Base-by-base conservation (phyloP, 169 alveolate genomes). In the Plasmodium sp. region DNA sequence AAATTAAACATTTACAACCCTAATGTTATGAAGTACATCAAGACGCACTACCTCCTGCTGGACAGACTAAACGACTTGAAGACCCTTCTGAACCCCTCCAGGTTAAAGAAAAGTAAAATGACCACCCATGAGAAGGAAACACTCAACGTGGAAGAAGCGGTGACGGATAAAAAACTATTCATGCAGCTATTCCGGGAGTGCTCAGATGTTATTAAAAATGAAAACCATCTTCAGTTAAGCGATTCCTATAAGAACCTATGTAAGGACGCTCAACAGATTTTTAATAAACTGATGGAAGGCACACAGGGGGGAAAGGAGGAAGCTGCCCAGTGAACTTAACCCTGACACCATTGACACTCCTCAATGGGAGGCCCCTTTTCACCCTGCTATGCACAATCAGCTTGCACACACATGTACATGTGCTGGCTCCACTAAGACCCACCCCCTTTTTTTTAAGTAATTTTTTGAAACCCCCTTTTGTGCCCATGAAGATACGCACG, bases 191-290 rank as follows among this genome's bases (percentile, higher is more conserved):
- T 81, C 34, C 80, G 75, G 9, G 72, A 43, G 39, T 92, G 77
- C 45, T 27, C 82, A 3, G 67, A 92, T 82, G 12, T 92, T 43
- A 22, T 81, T 5, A 82, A 81, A 71, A 92, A 71, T 33, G n/a
- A 71, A 16, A 18, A 45, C 5, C 31, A 71, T 36, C 22, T 92
- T 14, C 92, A 92, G 72, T 41, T 92, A 72, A 92, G 73, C 82
- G 92, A 92, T 82, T 48, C 27, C 34, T 92, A 92, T 56, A 81
- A 81, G 41, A 92, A 92, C 36, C 82, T 92, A 45, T 81, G 14
- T 16, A 83, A 82, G 12, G 95, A 92, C 4, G 72, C 85, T 31
- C 83, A 41, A 73, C 77, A 82, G 82, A 10, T 82, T 43, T 75
- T 31, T 71, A 36, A 71, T 73, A 83, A 67, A 45, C 71, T 92